phyloP scores from a whole-genome alignment of 2,329 filamentous ascomycete genomes.

The Colletotrichum sp. region DNA sequence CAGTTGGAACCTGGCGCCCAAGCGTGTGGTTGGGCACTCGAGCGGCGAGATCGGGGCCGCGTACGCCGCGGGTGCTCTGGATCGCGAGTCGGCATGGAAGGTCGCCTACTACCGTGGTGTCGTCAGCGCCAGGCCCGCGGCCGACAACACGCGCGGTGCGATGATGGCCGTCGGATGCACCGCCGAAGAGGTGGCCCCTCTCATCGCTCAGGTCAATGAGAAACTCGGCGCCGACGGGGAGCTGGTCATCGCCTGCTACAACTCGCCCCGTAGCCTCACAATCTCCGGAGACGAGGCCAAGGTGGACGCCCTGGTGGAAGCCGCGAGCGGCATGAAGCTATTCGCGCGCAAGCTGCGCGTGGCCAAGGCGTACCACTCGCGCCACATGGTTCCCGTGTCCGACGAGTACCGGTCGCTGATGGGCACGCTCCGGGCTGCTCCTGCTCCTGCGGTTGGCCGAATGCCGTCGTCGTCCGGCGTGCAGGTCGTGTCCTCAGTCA shows the following conservation, averaged over 20 bases:
- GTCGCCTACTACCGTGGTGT: slow-evolving; percentile 36
- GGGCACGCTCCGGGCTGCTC: background rate
- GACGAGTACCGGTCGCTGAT: background rate
- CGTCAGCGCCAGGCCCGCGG: slow-evolving; percentile 22
- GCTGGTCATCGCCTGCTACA: slow-evolving; percentile 42
- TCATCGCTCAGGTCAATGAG: slow-evolving; percentile 26
- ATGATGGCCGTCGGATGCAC: slow-evolving; percentile 59
- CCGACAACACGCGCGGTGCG: slow-evolving; percentile 38
- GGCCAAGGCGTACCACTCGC: slow-evolving; percentile 24
- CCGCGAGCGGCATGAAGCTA: slow-evolving; percentile 32
- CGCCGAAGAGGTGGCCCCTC: slow-evolving; percentile 20
- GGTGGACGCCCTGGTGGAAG: slow-evolving; percentile 15
- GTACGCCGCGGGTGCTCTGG: slow-evolving; percentile 47
- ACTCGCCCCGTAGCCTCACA: slow-evolving; percentile 56
- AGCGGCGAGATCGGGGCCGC: slow-evolving; percentile 56
- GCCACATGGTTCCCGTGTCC: slow-evolving; percentile 16
- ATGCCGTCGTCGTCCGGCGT: slow-evolving; percentile 28
- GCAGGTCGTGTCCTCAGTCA: slow-evolving; percentile 24
- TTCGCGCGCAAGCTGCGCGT: slow-evolving; percentile 23
- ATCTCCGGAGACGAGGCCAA: slow-evolving; percentile 45
- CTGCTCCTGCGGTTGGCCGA: background rate
- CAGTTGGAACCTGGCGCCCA: slow-evolving; percentile 34
- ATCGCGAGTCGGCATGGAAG: slow-evolving; percentile 46
- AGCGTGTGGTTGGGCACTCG: slow-evolving; percentile 49
- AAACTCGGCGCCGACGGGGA: slow-evolving; percentile 16